These are phyloP conservation scores for Sphaerulina populicola DNA, from an alignment of 2,329 filamentous ascomycete species.

Conservation along the genomic window DNA sequence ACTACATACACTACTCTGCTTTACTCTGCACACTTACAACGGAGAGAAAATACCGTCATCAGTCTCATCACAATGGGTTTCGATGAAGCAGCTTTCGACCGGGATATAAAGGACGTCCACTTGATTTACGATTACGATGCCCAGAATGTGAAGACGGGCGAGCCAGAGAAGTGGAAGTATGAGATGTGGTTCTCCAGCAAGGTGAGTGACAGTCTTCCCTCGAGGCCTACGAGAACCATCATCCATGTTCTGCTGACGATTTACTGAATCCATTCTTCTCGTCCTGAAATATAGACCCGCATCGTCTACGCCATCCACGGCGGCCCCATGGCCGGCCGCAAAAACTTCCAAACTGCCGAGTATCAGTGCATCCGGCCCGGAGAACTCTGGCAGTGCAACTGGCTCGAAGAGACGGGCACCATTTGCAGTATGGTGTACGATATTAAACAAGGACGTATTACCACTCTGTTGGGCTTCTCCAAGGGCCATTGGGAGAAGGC, in stretches of 20 bases:
- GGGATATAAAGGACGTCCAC: conserved; percentile 48
- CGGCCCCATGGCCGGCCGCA: conserved; percentile 50
- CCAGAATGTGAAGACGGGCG: conserved; percentile 36
- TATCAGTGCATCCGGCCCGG: conserved; percentile 52
- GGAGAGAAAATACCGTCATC: background rate
- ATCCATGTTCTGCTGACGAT: no score
- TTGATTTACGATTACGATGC: conserved; percentile 52
- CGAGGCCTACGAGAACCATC: no score
- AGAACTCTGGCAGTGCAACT: conserved; percentile 54
- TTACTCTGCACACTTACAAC: background rate
- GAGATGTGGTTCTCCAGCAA: conserved; percentile 51
- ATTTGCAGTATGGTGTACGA: conserved; percentile 51
- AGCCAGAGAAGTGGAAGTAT: conserved; percentile 53
- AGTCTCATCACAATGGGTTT: conserved; percentile 5
- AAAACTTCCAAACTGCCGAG: conserved; percentile 47
- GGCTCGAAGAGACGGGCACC: conserved; percentile 54
- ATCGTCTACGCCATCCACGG: conserved; percentile 54
- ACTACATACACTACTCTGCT: background rate
- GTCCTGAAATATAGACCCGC: conserved; percentile 26
- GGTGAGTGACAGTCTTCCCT: conserved; percentile 25
- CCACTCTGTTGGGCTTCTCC: conserved; percentile 48
- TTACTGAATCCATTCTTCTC: background rate
- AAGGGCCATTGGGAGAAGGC: conserved; percentile 48
- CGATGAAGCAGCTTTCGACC: conserved; percentile 35
- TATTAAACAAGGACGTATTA: conserved; percentile 43